Conservation (phyloP, 2,329 filamentous ascomycete genomes). For the Neonectria hederae region DNA sequence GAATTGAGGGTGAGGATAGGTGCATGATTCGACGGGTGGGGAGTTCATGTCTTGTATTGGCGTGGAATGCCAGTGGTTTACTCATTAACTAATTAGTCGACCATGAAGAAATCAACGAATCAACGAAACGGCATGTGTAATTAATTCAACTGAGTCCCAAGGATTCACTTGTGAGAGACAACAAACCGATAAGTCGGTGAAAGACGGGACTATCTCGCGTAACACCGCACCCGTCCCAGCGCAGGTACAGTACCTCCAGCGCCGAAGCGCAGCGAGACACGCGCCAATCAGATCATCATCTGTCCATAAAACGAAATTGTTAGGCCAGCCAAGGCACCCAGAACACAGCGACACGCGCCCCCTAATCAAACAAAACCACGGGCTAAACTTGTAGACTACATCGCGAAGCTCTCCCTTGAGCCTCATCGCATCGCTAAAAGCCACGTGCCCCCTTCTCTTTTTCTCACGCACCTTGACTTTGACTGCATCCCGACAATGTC, state of each 20-base stretch:
- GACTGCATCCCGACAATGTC: constrained; percentile 23
- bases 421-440: background rate
- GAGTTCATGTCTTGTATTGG: background rate
- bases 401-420: background rate
- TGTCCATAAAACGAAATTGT: constrained; percentile 27
- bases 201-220: background rate
- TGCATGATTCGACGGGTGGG: background rate
- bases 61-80: background rate
- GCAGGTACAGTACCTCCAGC: background rate
- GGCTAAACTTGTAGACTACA: background rate
- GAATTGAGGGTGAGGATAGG: background rate
- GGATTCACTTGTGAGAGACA: background rate
- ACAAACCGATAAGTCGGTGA: background rate
- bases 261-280: background rate
- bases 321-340: constrained; percentile 12
- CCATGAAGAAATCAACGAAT: background rate
- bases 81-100: background rate
- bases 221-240: background rate
- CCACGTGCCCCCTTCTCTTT: background rate
- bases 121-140: background rate
- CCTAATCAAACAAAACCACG: background rate
- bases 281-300: constrained; percentile 26
- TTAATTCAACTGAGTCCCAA: background rate
- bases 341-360: background rate
- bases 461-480: background rate